phyloP scores from a whole-genome alignment of 2,329 filamentous ascomycete genomes.

The Fusarium metavorans region DNA sequence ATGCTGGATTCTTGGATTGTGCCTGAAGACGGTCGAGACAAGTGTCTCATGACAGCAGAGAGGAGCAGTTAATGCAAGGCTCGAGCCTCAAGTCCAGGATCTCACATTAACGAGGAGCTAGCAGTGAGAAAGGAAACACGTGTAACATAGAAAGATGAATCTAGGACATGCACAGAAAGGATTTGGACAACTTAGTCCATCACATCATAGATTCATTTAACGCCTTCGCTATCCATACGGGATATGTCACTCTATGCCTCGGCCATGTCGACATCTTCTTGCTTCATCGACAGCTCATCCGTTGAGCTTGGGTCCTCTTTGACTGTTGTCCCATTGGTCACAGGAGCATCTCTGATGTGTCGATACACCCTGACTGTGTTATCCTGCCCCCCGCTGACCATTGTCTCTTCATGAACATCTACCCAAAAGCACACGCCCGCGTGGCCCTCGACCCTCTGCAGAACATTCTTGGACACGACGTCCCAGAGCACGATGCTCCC shows the following conservation, averaged over 20 bases:
- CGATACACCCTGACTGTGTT: conserved; percentile 64
- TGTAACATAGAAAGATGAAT: background rate
- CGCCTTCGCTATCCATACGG: background rate
- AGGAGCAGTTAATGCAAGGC: background rate
- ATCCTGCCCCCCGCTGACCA: conserved; percentile 70
- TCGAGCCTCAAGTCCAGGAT: background rate
- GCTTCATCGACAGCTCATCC: conserved; percentile 60
- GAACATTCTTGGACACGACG: conserved; percentile 83
- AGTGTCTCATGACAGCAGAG: background rate
- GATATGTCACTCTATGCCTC: conserved; percentile 25
- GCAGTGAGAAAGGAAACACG: background rate
- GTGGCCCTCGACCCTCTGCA: conserved; percentile 73
- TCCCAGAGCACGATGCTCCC: conserved; percentile 91
- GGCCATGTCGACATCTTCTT: conserved; percentile 56
- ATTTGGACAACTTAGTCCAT: background rate
- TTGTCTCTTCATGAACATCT: conserved; percentile 66
- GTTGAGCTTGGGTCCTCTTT: conserved; percentile 61
- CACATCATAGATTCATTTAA: background rate
- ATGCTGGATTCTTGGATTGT: background rate
- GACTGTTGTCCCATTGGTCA: conserved; percentile 31
- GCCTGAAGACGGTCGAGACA: background rate
- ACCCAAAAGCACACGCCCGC: conserved; percentile 75
- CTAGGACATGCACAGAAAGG: background rate
- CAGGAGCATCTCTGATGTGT: conserved; percentile 39
- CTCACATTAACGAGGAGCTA: background rate